Conservation (phyloP, 345 rosid genomes). For the Odontarrhena argentea region DNA sequence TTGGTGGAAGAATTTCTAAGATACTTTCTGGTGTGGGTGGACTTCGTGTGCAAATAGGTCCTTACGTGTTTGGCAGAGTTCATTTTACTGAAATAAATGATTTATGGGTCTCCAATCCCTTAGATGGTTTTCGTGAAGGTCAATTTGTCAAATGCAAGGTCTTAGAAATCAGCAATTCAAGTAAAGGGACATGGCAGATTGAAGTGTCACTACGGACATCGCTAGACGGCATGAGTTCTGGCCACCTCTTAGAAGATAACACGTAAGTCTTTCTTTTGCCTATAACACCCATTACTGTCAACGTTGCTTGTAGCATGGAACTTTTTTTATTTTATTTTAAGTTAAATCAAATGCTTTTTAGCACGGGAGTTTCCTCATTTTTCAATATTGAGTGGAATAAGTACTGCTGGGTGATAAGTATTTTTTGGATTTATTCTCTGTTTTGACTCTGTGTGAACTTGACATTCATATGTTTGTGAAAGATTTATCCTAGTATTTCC, state of each 20-base stretch:
- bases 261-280: conserved; percentile 51
- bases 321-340: not conserved
- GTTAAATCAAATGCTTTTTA: conserved; percentile 14
- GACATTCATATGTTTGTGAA: conserved; percentile 5
- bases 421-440: not conserved
- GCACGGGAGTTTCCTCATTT: conserved; percentile 1
- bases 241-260: conserved; percentile 44
- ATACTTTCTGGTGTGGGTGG: conserved; percentile 81
- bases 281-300: conserved; percentile 8
- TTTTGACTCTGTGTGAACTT: conserved; percentile 16
- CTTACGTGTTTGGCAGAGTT: conserved; percentile 76
- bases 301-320: not conserved
- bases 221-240: conserved; percentile 58
- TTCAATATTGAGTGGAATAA: not conserved
- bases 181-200: conserved; percentile 63
- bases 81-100: conserved; percentile 84
- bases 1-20: conserved; percentile 87
- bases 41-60: conserved; percentile 83
- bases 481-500: not conserved
- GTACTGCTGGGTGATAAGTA: conserved; percentile 4
- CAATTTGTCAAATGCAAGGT: conserved; percentile 93
- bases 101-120: conserved; percentile 68
- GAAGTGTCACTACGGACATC: conserved; percentile 76
- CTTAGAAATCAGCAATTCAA: conserved; percentile 68
- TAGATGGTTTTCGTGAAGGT: conserved; percentile 70